Percentiles rank a stretch among this genome's conserved stretches.
These are phyloP conservation scores for Hyaloperonospora arabidopsidis DNA, from an alignment of 352 stramenopile genomes.

Conservation along the genomic window DNA sequence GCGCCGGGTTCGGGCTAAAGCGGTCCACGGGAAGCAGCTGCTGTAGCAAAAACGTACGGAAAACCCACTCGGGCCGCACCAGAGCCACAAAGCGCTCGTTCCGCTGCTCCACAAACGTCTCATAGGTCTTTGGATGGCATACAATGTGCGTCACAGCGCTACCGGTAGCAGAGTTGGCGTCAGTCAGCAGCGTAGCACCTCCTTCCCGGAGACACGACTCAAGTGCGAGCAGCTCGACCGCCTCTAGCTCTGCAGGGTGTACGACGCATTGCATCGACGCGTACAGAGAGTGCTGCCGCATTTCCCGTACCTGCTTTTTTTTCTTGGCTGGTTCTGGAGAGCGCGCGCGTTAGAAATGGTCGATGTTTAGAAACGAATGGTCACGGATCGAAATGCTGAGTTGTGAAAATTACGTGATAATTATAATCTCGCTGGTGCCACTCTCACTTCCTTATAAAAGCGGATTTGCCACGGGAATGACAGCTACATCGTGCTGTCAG, in stretches of 20 bases:
- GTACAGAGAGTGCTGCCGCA: slow-evolving; percentile 48
- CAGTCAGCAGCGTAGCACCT: slow-evolving; percentile 39
- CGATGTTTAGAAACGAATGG: too few relatives aligned
- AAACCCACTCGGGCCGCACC: slow-evolving; percentile 75
- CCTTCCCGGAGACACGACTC: slow-evolving; percentile 58
- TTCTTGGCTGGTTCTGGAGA: too few relatives aligned
- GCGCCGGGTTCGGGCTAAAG: slow-evolving; percentile 68
- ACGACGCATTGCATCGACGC: slow-evolving; percentile 43
- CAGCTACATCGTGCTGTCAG: too few relatives aligned
- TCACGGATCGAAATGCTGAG: too few relatives aligned
- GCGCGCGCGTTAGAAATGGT: too few relatives aligned
- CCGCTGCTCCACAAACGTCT: slow-evolving; percentile 36
- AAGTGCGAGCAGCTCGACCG: slow-evolving; percentile 33
- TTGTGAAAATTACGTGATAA: too few relatives aligned
- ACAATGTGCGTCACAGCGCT: slow-evolving; percentile 60
- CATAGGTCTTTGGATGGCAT: slow-evolving; percentile 49
- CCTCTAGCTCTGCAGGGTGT: slow-evolving; percentile 39
- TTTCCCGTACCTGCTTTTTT: slow-evolving; percentile 5
- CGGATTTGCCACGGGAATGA: too few relatives aligned
- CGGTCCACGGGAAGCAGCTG: slow-evolving; percentile 49
- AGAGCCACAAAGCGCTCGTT: slow-evolving; percentile 67
- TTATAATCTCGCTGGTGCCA: too few relatives aligned
- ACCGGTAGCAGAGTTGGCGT: slow-evolving; percentile 14
- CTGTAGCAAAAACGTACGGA: slow-evolving; percentile 63
- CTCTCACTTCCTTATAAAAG: too few relatives aligned